Conservation (phyloP, 164 flowering plant genomes). For the Vitis vinifera region ASM3070453v1 NC_081805.1:755001-755500, state of each 20-base stretch:
- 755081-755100: slow-evolving; percentile 80
- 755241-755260: background rate
- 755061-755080: slow-evolving; percentile 50
- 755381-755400: slow-evolving; percentile 35
- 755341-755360: slow-evolving; percentile 74
- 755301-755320: too few species aligned
- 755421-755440: background rate
- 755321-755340: slow-evolving; percentile 67
- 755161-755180: background rate
- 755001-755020: too few species aligned
- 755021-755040: too few species aligned
- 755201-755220: background rate
- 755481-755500: slow-evolving; percentile 86
- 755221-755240: background rate
- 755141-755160: background rate
- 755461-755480: slow-evolving; percentile 87
- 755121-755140: slow-evolving; percentile 43
- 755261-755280: too few species aligned
- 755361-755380: slow-evolving; percentile 71
- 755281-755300: too few species aligned
- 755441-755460: background rate
- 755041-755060: background rate
- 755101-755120: slow-evolving; percentile 86
- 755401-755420: background rate
- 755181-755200: background rate